Percentiles rank a stretch among this genome's conserved stretches.
These are phyloP conservation scores for Populus hybrid DNA, from an alignment of 441 rosid genomes.

Conservation along the genomic window DNA sequence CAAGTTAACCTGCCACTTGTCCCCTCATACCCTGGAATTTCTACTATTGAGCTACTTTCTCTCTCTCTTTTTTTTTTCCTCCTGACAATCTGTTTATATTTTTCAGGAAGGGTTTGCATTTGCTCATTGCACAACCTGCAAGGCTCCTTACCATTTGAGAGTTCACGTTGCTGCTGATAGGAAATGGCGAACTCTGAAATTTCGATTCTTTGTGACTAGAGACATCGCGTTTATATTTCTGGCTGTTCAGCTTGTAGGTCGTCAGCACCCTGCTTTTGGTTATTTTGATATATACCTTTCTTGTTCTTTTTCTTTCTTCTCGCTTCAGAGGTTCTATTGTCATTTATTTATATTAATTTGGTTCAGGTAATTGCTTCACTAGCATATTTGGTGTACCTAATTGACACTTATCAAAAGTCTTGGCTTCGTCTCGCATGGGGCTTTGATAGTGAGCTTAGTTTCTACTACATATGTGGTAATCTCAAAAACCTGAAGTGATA, in stretches of 20 bases:
- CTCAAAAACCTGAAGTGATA: conserved; percentile 20
- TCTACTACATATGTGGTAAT: conserved; percentile 98
- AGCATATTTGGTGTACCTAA: conserved; percentile 80
- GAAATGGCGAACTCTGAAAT: conserved; percentile 94
- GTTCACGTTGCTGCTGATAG: conserved; percentile 97
- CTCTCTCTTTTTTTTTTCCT: not conserved
- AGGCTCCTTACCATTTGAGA: conserved; percentile 94
- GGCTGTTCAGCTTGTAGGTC: conserved; percentile 87
- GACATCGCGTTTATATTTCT: conserved; percentile 90
- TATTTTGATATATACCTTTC: not conserved
- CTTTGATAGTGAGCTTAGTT: conserved; percentile 77
- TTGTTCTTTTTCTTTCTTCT: not conserved
- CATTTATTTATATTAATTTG: conserved; percentile 14
- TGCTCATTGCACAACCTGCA: conserved; percentile 99
- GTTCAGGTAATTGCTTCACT: conserved; percentile 84
- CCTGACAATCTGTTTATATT: not conserved
- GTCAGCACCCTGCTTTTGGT: conserved; percentile 1
- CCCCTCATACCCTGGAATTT: not conserved
- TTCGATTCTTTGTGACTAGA: conserved; percentile 97
- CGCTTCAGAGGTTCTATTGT: not conserved
- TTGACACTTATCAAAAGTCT: conserved; percentile 71
- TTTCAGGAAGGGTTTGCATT: conserved; percentile 98
- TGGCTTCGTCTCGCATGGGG: conserved; percentile 96
- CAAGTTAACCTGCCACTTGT: not conserved
- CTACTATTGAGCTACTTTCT: not conserved